Percentiles rank a stretch among this genome's conserved stretches.
Conservation (phyloP, 2,329 filamentous ascomycete genomes). For the Cephalotrichum gorgonifer region DNA sequence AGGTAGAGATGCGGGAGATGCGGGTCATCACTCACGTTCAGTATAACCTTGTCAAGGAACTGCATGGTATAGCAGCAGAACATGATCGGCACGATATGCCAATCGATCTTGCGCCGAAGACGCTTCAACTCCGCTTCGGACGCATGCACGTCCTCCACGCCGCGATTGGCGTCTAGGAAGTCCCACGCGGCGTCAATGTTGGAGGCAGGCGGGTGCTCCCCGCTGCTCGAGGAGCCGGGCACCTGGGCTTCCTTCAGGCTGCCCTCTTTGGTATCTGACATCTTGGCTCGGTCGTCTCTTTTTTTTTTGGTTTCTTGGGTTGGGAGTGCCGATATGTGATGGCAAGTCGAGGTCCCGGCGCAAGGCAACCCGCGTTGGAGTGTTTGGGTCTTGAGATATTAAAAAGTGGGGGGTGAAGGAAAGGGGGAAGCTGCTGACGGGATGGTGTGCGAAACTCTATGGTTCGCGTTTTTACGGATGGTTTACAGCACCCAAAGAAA, state of each 20-base stretch:
- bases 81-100: constrained; percentile 50
- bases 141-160: constrained; percentile 20
- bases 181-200: constrained; percentile 35
- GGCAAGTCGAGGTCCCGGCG: too few species aligned
- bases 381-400: too few species aligned
- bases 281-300: constrained; percentile 6
- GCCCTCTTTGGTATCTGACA: constrained; percentile 2
- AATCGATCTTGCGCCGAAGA: constrained; percentile 46
- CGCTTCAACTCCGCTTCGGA: constrained; percentile 26
- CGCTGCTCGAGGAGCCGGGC: constrained; percentile 6
- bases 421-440: too few species aligned
- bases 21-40: constrained; percentile 38
- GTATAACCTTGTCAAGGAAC: constrained; percentile 53
- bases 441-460: too few species aligned
- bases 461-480: too few species aligned
- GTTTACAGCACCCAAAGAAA: too few species aligned
- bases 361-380: too few species aligned
- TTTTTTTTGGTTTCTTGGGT: background rate
- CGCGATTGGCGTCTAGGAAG: constrained; percentile 30
- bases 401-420: too few species aligned
- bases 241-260: constrained; percentile 3
- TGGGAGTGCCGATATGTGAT: too few species aligned
- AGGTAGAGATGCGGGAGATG: too few species aligned
- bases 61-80: constrained; percentile 53
- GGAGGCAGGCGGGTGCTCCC: constrained; percentile 7